Conservation (phyloP, 1,284 basidiomycete genomes). For the Pterulicium gracile region DNA sequence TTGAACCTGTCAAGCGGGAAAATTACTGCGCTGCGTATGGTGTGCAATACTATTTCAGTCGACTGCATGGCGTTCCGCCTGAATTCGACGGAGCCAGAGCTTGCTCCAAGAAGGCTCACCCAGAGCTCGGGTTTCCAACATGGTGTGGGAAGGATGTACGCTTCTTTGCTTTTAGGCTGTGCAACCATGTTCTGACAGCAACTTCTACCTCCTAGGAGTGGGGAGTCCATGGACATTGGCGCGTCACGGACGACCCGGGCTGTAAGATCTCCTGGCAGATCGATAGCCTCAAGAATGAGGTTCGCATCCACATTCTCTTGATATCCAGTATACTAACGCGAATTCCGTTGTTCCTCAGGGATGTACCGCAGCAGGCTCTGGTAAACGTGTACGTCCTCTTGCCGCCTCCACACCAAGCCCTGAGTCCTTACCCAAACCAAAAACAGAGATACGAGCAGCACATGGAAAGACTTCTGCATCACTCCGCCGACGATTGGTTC, state of each 20-base stretch:
- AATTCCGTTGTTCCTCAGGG: not conserved
- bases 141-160: no score
- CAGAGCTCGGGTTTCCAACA: no score
- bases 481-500: not conserved
- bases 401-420: not conserved
- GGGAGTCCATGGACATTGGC: not conserved
- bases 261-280: not conserved
- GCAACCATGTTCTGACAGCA: no score
- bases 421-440: not conserved
- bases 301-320: not conserved
- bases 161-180: no score
- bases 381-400: not conserved
- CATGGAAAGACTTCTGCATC: not conserved
- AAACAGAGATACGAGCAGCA: not conserved
- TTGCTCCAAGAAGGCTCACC: not conserved
- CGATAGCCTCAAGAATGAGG: not conserved
- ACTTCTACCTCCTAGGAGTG: not conserved
- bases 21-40: not conserved
- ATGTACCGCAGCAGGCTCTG: not conserved
- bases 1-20: not conserved
- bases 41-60: not conserved
- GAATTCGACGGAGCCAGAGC: not conserved
- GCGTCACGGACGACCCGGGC: not conserved
- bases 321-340: not conserved
- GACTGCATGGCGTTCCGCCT: not conserved